Percentiles rank a stretch among this genome's conserved stretches.
These are phyloP conservation scores for Udeniomyces megalosporus DNA, from an alignment of 768 basidiomycete genomes.

Conservation along the genomic window DNA sequence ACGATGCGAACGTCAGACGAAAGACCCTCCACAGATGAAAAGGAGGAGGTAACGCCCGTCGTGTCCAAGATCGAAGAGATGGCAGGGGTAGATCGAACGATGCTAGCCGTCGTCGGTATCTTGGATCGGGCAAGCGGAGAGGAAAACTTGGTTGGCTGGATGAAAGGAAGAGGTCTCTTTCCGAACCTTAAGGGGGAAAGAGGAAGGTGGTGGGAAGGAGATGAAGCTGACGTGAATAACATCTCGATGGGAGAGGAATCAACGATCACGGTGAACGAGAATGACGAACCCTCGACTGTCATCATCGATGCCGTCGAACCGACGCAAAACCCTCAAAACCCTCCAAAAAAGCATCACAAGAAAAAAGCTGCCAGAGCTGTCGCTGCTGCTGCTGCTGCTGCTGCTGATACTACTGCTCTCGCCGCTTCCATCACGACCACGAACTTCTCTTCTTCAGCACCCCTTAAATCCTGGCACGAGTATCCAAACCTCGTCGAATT, in stretches of 20 bases:
- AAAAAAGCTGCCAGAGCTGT: background rate
- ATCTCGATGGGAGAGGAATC: too few species aligned
- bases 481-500: conserved; percentile 1
- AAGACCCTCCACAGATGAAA: too few species aligned
- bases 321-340: too few species aligned
- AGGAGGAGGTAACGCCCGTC: too few species aligned
- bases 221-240: background rate
- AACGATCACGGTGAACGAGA: too few species aligned
- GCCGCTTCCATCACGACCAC: background rate
- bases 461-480: background rate
- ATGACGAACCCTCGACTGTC: background rate
- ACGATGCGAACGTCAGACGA: too few species aligned
- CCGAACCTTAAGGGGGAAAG: background rate
- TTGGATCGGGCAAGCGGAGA: conserved; percentile 9
- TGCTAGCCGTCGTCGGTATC: conserved; percentile 11
- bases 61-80: too few species aligned
- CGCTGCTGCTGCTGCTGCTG: background rate
- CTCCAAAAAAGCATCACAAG: background rate
- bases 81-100: conserved; percentile 1
- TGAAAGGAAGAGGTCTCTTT: background rate
- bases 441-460: too few species aligned
- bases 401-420: background rate
- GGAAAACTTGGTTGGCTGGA: conserved; percentile 4
- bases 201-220: conserved; percentile 2
- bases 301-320: background rate